Conservation (phyloP, 1,284 basidiomycete species). For the Austroboletus niveus region DNA sequence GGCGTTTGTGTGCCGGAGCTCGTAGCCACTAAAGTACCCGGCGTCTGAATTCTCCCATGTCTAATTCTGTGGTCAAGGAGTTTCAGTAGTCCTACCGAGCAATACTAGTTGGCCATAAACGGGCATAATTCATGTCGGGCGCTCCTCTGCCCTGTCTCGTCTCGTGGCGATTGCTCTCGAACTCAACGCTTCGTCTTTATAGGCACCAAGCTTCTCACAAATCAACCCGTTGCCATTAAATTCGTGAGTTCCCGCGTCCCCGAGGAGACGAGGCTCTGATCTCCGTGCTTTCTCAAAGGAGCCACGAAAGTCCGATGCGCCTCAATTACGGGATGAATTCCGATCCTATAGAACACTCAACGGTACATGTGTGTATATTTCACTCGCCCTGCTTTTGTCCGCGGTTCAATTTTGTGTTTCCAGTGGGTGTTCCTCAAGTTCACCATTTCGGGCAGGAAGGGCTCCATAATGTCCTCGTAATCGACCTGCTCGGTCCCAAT, state of each 20-base stretch:
- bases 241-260: slow-evolving; percentile 63
- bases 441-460: slow-evolving; percentile 99
- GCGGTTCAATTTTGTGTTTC: slow-evolving; percentile 14
- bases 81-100: slow-evolving; percentile 4
- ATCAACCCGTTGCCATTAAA: slow-evolving; percentile 95
- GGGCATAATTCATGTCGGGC: slow-evolving; percentile 3
- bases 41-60: slow-evolving; percentile 17
- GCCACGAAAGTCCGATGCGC: slow-evolving; percentile 97
- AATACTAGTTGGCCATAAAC: slow-evolving; percentile 5
- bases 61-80: slow-evolving; percentile 7
- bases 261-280: slow-evolving; percentile 14
- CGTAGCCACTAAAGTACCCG: slow-evolving; percentile 2
- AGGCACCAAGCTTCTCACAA: slow-evolving; percentile 89
- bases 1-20: neutral
- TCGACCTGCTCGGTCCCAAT: slow-evolving; percentile 94
- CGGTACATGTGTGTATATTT: slow-evolving; percentile 75
- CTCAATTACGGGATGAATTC: slow-evolving; percentile 96
- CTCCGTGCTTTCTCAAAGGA: slow-evolving; percentile 55
- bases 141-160: slow-evolving; percentile 3
- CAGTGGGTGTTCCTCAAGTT: slow-evolving; percentile 94
- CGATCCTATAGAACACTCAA: slow-evolving; percentile 94
- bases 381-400: slow-evolving; percentile 5
- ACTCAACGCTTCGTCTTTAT: slow-evolving; percentile 16
- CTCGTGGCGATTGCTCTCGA: slow-evolving; percentile 2
- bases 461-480: slow-evolving; percentile 95